Evolutionary conservation across 2,329 filamentous ascomycete species (phyloP), one percentile per base, ranked within the genome.

Genomic region (Rosellinia necatrix): DNA sequence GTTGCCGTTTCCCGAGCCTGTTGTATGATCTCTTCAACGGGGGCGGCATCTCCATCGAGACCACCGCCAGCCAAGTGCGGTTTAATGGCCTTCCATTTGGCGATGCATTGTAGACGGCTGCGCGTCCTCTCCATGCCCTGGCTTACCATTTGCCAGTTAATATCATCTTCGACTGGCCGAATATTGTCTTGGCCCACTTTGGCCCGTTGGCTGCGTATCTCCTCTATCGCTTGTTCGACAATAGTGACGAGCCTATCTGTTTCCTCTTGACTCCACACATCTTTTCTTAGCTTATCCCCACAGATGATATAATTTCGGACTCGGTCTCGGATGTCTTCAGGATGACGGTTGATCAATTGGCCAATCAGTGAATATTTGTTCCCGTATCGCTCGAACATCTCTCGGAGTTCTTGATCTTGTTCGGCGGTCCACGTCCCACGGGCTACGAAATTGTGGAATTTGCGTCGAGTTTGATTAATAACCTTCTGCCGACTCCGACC

Each of bases 251-350:
- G 72, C 8, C 68, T 72, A 0, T 73, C 70, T 64, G 88, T 85
- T 64, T 92, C 89, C 0, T 79, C 75, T 15, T 80, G 71, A 1
- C 75, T 77, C 89, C 89, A 92, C 1, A 73, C 70, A 29, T 81
- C 80, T 37, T 76, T 80, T 27, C 77, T 77, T 53, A 76, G 74
- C 0, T 76, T 78, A 5, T 80, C 76, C 17, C 81, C 81, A 50
- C 83, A 86, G 41, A 86, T 74, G 19, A 89, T 73, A 64, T 88
- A 85, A 64, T 90, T 88, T 34, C 85, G 79, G 76, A 86, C 90
- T 3, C 88, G 84, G 68, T 91, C 88, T 47, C 87, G 81, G 49
- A 86, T 79, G 66, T 91, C 87, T 57, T 85, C 81, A 0, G 82
- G 77, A 34, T 85, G 81, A 5, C 89, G 84, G 59, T 85, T 85